phyloP scores from a whole-genome alignment of 495 filamentous ascomycete genomes.

The Usnea hakonensis region DNA sequence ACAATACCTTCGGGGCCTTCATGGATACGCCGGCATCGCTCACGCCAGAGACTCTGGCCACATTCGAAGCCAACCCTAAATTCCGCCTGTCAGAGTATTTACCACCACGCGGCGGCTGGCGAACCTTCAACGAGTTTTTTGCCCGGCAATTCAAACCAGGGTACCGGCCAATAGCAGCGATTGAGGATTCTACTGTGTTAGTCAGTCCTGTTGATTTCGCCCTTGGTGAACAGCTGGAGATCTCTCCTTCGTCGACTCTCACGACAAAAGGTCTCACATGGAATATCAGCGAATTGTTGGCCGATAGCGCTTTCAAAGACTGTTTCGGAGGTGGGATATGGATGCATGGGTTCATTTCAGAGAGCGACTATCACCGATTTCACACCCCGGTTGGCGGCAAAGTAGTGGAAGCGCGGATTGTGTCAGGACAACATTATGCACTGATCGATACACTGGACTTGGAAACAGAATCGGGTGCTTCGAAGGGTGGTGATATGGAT shows the following conservation, averaged over 20 bases:
- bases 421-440: conserved; percentile 5
- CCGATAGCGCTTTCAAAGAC: conserved; percentile 17
- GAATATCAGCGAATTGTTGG: conserved; percentile 25
- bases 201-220: conserved; percentile 25
- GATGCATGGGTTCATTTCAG: conserved; percentile 26
- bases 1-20: conserved; percentile 22
- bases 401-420: conserved; percentile 22
- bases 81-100: conserved; percentile 24
- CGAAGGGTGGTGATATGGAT: not conserved
- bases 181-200: conserved; percentile 14
- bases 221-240: conserved; percentile 19
- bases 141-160: conserved; percentile 25
- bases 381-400: conserved; percentile 25
- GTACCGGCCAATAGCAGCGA: conserved; percentile 15
- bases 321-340: conserved; percentile 24
- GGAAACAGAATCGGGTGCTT: not conserved
- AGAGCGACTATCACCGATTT: conserved; percentile 26
- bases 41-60: conserved; percentile 21
- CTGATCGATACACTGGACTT: not conserved
- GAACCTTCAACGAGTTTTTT: conserved; percentile 30
- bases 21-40: conserved; percentile 27
- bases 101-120: conserved; percentile 20
- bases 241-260: conserved; percentile 18
- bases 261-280: conserved; percentile 27
- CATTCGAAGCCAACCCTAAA: conserved; percentile 21